These are phyloP conservation scores for Colletotrichum phormii DNA, from an alignment of 2,329 filamentous ascomycete genomes.

Conservation along the genomic window DNA sequence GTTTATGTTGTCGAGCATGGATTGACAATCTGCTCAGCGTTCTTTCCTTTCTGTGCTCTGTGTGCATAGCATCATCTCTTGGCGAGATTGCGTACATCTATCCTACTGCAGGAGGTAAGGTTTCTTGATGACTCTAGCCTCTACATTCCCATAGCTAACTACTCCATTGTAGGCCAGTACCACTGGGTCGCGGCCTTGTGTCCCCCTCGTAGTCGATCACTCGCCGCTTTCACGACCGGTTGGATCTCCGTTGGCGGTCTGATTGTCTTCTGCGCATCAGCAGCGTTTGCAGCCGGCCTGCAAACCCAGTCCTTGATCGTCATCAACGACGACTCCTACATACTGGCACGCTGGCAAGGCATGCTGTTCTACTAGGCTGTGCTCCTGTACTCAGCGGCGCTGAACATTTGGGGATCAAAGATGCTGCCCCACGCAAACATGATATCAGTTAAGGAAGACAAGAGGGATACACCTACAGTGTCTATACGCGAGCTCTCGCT, in stretches of 20 bases:
- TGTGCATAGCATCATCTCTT: constrained; percentile 52
- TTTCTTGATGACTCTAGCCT: not conserved
- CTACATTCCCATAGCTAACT: not conserved
- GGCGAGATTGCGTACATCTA: constrained; percentile 53
- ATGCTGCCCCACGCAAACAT: constrained; percentile 51
- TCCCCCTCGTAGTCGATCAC: constrained; percentile 45
- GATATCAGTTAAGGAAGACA: constrained; percentile 24
- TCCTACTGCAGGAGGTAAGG: constrained; percentile 46
- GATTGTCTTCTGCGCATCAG: constrained; percentile 56
- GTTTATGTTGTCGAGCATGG: not conserved
- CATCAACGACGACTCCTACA: constrained; percentile 53
- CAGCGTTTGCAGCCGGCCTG: constrained; percentile 57
- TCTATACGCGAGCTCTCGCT: too few relatives aligned
- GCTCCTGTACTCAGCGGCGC: constrained; percentile 47
- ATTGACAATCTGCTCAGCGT: constrained; percentile 45
- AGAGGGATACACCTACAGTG: not conserved
- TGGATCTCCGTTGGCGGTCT: constrained; percentile 61
- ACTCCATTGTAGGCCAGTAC: constrained; percentile 50
- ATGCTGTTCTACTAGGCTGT: constrained; percentile 60
- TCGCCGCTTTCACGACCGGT: constrained; percentile 54
- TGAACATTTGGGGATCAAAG: constrained; percentile 56
- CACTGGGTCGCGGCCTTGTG: constrained; percentile 57
- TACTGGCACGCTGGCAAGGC: constrained; percentile 55
- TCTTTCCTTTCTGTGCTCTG: constrained; percentile 53
- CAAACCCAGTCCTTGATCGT: constrained; percentile 56